Percentiles rank a stretch among this genome's conserved stretches.
Evolutionary conservation across 225 moss, liverwort and hornwort genomes (phyloP).

Genomic region (Thuidium tamariscinum): DNA sequence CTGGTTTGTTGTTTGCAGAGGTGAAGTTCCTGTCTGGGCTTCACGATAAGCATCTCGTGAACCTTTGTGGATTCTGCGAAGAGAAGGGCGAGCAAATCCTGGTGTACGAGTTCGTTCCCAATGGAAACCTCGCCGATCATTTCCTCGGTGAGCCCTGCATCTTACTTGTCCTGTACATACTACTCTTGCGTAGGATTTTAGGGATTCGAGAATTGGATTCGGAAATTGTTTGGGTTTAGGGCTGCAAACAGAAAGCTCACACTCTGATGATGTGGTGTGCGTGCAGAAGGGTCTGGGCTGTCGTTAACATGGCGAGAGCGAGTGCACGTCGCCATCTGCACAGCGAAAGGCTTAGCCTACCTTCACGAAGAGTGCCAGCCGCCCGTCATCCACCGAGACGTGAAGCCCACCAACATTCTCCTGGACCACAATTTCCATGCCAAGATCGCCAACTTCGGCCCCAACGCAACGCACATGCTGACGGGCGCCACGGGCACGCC

Average conservation of each 20-base stretch:
- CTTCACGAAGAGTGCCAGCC: constrained; percentile 59
- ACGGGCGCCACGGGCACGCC: constrained; percentile 62
- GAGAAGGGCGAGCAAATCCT: constrained; percentile 59
- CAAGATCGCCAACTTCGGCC: constrained; percentile 55
- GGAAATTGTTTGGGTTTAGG: neutral
- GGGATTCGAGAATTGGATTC: neutral
- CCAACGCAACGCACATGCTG: constrained; percentile 52
- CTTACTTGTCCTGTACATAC: neutral
- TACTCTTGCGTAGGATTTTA: neutral
- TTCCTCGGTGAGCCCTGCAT: constrained; percentile 30
- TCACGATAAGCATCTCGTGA: constrained; percentile 35
- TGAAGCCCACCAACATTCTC: constrained; percentile 62
- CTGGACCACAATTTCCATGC: constrained; percentile 45
- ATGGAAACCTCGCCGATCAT: constrained; percentile 50
- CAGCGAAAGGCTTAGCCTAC: constrained; percentile 57
- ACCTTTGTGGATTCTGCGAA: constrained; percentile 43
- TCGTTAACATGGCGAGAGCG: constrained; percentile 67
- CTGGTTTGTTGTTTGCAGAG: neutral
- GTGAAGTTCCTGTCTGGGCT: constrained; percentile 29
- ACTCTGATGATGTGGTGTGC: neutral
- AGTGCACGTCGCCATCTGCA: constrained; percentile 52
- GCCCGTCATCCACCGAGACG: constrained; percentile 51
- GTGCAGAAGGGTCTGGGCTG: constrained; percentile 32
- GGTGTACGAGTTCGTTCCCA: constrained; percentile 59
- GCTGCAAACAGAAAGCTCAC: neutral